Evolutionary conservation across 2,329 filamentous ascomycete species (phyloP).

Genomic region (Ophiostoma ulmi): DNA sequence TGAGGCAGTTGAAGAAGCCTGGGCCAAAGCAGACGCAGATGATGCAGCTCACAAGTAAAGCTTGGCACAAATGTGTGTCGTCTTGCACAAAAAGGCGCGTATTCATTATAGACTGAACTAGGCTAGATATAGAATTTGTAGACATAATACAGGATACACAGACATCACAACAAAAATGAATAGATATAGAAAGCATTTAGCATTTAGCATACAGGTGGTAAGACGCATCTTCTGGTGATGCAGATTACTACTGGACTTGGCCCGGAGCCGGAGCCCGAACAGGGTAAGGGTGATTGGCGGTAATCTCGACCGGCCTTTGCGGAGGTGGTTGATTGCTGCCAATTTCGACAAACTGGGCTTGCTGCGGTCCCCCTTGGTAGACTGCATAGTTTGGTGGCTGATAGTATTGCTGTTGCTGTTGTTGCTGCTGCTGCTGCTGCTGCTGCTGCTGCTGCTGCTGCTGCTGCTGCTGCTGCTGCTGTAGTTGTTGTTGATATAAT

Average conservation of each 20-base stretch:
- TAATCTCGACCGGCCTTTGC: background rate
- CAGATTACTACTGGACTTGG: background rate
- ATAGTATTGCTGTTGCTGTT: background rate
- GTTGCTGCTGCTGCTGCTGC: background rate
- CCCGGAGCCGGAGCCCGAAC: background rate
- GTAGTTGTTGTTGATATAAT: background rate
- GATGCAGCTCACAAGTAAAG: background rate
- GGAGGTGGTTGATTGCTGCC: background rate
- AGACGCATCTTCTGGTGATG: background rate
- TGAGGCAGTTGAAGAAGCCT: slow-evolving; percentile 17
- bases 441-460: background rate
- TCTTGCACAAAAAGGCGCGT: background rate
- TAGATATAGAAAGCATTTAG: background rate
- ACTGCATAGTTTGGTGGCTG: background rate
- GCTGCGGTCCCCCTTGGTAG: slow-evolving; percentile 13
- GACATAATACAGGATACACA: background rate
- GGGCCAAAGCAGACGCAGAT: slow-evolving; percentile 8
- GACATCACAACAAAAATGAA: background rate
- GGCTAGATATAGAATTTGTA: background rate
- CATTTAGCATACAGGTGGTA: background rate
- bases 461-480: background rate
- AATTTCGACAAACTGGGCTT: background rate
- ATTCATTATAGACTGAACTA: background rate
- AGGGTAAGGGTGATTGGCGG: background rate
- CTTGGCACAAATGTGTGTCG: background rate